phyloP scores from a whole-genome alignment of 371 early-diverging fungal species.

The Dinochytrium kinnereticum region DNA sequence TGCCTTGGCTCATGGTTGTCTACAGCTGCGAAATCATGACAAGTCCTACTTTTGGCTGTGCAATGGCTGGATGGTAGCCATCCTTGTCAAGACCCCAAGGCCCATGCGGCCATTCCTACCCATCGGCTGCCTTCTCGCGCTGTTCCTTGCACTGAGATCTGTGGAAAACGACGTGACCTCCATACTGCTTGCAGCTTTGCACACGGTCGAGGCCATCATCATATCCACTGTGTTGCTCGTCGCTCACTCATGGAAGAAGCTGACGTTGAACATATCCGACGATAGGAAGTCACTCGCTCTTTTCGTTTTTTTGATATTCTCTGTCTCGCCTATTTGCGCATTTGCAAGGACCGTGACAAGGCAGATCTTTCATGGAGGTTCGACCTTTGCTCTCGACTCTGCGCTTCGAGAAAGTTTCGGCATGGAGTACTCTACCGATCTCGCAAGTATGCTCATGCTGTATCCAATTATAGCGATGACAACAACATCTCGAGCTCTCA shows the following conservation, averaged over 20 bases:
- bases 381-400: no score
- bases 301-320: background rate
- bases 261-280: background rate
- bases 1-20: background rate
- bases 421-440: background rate
- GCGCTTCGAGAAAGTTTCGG: no score
- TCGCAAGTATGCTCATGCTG: background rate
- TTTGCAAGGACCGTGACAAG: background rate
- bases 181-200: background rate
- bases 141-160: background rate
- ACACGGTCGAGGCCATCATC: background rate
- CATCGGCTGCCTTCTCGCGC: background rate
- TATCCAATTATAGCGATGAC: background rate
- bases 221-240: background rate
- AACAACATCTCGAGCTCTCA: background rate
- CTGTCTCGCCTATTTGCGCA: background rate
- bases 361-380: background rate
- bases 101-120: background rate
- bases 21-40: background rate
- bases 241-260: background rate
- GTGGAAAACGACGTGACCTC: background rate
- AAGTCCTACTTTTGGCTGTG: conserved; percentile 2
- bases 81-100: background rate
- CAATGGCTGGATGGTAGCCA: background rate
- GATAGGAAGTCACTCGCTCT: background rate